Conservation (phyloP, 768 basidiomycete genomes). For the Pisolithus marmoratus region DNA sequence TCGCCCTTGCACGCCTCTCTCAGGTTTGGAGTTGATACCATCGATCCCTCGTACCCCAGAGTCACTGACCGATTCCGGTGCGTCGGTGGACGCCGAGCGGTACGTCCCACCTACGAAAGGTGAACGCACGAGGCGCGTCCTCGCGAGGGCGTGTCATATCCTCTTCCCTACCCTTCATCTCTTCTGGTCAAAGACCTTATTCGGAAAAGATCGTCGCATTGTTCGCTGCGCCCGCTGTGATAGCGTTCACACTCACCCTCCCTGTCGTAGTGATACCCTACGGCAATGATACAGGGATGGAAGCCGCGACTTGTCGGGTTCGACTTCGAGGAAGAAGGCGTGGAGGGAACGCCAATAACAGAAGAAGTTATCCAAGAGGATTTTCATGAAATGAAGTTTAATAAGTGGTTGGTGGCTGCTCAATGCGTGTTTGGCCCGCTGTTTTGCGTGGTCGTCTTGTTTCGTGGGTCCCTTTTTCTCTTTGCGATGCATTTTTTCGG, state of each 20-base stretch:
- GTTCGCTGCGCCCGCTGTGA: conserved; percentile 82
- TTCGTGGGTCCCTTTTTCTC: conserved; percentile 64
- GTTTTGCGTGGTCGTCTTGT: conserved; percentile 70
- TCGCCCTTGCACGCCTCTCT: conserved; percentile 15
- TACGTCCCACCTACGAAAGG: conserved; percentile 36
- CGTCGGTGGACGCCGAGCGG: conserved; percentile 41
- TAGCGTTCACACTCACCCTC: conserved; percentile 80
- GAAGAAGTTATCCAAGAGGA: conserved; percentile 71
- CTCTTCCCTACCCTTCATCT: conserved; percentile 83
- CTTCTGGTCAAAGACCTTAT: conserved; percentile 62
- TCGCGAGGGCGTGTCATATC: conserved; percentile 47
- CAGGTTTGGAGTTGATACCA: conserved; percentile 36
- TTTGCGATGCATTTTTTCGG: not conserved
- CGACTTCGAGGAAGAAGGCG: conserved; percentile 77
- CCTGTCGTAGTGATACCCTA: conserved; percentile 80
- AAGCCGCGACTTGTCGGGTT: conserved; percentile 44
- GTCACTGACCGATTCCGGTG: conserved; percentile 35
- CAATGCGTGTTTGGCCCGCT: conserved; percentile 83
- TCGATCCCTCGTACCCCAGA: conserved; percentile 53
- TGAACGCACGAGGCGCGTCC: conserved; percentile 30
- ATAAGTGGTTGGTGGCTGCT: conserved; percentile 78
- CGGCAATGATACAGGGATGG: conserved; percentile 28
- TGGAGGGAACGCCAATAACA: conserved; percentile 64
- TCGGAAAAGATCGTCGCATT: conserved; percentile 70
- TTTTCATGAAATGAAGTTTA: conserved; percentile 58